These are phyloP conservation scores for Fragaria nilgerrensis DNA, from an alignment of 306 rosid genomes.

Conservation along the genomic window DNA sequence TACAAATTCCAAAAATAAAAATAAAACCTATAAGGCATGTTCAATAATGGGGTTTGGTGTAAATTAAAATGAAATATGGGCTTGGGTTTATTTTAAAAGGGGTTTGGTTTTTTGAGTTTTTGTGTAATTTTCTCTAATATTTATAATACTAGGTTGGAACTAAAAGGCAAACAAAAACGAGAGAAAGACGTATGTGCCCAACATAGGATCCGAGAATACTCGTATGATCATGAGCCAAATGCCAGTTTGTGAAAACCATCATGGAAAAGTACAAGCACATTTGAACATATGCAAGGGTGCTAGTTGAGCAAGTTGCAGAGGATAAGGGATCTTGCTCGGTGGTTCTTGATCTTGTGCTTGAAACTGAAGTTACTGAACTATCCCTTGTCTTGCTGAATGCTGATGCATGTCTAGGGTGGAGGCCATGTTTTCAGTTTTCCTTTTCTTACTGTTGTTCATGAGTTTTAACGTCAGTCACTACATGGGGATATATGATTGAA, in stretches of 20 bases:
- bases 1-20: no score
- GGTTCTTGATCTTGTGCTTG: not conserved
- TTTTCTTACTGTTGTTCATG: not conserved
- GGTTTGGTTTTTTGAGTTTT: no score
- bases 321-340: not conserved
- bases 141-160: not conserved
- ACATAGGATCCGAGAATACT: not conserved
- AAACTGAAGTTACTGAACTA: not conserved
- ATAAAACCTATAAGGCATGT: no score
- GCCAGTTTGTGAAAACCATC: not conserved
- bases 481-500: not conserved
- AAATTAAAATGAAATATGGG: no score
- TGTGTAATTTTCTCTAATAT: no score
- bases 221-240: not conserved
- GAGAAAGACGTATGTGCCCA: not conserved
- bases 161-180: not conserved
- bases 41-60: no score
- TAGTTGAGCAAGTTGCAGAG: slow-evolving; percentile 5
- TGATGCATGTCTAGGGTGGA: not conserved
- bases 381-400: not conserved
- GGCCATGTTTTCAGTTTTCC: not conserved
- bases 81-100: no score
- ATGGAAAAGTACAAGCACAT: not conserved
- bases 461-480: not conserved
- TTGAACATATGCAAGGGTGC: not conserved